phyloP scores from a whole-genome alignment of 2,329 filamentous ascomycete genomes.

The Aspergillus unguis region DNA sequence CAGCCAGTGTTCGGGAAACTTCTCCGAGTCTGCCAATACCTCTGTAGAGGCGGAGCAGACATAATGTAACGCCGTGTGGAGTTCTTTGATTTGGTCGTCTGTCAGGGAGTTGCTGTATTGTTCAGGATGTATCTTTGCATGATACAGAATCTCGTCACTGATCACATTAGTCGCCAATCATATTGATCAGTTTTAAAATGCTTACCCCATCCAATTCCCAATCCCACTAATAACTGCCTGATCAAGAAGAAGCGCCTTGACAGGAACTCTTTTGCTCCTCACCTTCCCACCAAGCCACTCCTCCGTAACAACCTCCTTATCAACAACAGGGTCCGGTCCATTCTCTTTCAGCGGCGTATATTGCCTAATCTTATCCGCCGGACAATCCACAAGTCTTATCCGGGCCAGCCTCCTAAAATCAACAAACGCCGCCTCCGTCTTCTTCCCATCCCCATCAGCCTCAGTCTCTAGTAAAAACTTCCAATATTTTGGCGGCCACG shows the following conservation, averaged over 20 bases:
- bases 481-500: slow-evolving; percentile 87
- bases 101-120: slow-evolving; percentile 83
- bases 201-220: slow-evolving; percentile 87
- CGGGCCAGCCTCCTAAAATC: slow-evolving; percentile 77
- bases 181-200: slow-evolving; percentile 1
- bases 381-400: slow-evolving; percentile 77
- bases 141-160: slow-evolving; percentile 83
- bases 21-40: slow-evolving; percentile 72
- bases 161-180: slow-evolving; percentile 6
- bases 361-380: slow-evolving; percentile 70
- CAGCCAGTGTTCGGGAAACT: slow-evolving; percentile 84
- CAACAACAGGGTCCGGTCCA: slow-evolving; percentile 86
- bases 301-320: slow-evolving; percentile 72
- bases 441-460: slow-evolving; percentile 47
- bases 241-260: slow-evolving; percentile 85
- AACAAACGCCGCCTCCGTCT: slow-evolving; percentile 71
- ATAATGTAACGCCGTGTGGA: slow-evolving; percentile 71
- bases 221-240: slow-evolving; percentile 87
- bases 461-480: slow-evolving; percentile 74
- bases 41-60: slow-evolving; percentile 79
- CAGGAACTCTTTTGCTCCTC: slow-evolving; percentile 71
- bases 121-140: slow-evolving; percentile 85
- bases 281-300: slow-evolving; percentile 72
- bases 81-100: slow-evolving; percentile 64
- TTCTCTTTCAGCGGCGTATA: slow-evolving; percentile 81